Base-by-base conservation (phyloP, 805 yeast genomes). In the Barnettozyma vustinii region DNA sequence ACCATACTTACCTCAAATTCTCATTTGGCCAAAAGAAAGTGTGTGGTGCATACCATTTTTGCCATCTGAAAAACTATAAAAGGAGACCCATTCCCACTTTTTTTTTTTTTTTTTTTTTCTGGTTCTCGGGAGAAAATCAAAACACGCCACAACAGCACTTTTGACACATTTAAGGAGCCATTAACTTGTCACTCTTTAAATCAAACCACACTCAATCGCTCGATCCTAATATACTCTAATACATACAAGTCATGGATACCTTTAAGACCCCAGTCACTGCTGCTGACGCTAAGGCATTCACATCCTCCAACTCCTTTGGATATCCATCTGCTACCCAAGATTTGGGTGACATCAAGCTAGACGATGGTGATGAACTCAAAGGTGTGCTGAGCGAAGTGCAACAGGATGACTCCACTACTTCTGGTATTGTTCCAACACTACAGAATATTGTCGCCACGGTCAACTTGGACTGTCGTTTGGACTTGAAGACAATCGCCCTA, bases 361-460 rank as follows among this genome's bases (percentile, higher is more conserved):
- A 54, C 30, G 42, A 43, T 9, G 52, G 37, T 36, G 27, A 32
- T 12, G 43, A 37, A 4, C 40, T 21, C 21, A 30, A 33, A 13
- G 12, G 13, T 12, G 42, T 32, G 33, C 42, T 52, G 46, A 42
- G 50, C 46, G 10, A 26, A 33, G 12, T 49, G 19, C 63, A 58
- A 5, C 66, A 58, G 6, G 89, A 81, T 42, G 87, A 81, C 52
- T 83, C 84, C 25, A 83, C 92, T 2, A 84, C 95, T 2, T 87
- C 97, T 0, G 99, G 99, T 40, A 92, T 94, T 47, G 96, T 94
- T 8, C 99, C 99, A 42, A 92, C 98, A 1, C 57, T 74, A 43
- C 96, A 88, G 66, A 94, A 94, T 73, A 94, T 94, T 48, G 99
- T 94, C 44, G 99, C 99, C 33, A 94, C 99, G 0, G 99, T 94